Evolutionary conservation across 2,329 filamentous ascomycete genomes (phyloP).

Genomic region (Verticillium isaacii): DNA sequence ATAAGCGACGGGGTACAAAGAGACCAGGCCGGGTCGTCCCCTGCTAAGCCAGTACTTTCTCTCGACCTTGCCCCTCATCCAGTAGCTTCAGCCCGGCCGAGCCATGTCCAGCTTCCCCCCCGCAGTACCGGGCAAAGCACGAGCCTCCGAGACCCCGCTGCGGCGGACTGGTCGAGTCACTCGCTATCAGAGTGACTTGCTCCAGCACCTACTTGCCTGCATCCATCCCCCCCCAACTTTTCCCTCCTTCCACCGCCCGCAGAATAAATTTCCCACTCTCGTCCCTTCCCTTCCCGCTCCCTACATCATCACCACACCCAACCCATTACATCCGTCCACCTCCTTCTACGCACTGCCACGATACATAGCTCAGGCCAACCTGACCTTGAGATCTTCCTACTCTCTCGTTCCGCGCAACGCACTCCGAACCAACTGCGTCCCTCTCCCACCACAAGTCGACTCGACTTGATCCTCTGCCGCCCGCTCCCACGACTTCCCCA

Average conservation of each 20-base stretch:
- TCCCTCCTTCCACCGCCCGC: slow-evolving; percentile 10
- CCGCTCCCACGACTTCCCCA: background rate
- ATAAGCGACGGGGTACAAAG: background rate
- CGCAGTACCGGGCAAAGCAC: background rate
- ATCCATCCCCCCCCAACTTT: slow-evolving; percentile 8
- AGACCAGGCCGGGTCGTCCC: background rate
- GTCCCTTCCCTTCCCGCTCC: background rate
- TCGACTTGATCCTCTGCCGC: background rate
- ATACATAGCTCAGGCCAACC: background rate
- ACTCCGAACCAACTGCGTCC: background rate
- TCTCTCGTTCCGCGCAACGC: background rate
- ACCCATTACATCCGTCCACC: background rate
- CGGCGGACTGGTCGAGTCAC: background rate
- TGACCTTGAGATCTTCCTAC: background rate
- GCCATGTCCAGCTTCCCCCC: background rate
- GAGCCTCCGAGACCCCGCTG: background rate
- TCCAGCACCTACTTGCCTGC: slow-evolving; percentile 12
- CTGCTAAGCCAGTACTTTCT: background rate
- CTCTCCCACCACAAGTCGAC: background rate
- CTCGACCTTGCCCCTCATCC: background rate
- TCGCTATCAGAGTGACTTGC: slow-evolving; percentile 6
- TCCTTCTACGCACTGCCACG: background rate
- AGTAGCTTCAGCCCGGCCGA: background rate
- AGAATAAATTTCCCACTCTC: slow-evolving; percentile 7
- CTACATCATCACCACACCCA: slow-evolving; percentile 1